These are phyloP conservation scores for Ensete ventricosum DNA, from an alignment of 176 grass and related monocot species.

Conservation along the genomic window DNA sequence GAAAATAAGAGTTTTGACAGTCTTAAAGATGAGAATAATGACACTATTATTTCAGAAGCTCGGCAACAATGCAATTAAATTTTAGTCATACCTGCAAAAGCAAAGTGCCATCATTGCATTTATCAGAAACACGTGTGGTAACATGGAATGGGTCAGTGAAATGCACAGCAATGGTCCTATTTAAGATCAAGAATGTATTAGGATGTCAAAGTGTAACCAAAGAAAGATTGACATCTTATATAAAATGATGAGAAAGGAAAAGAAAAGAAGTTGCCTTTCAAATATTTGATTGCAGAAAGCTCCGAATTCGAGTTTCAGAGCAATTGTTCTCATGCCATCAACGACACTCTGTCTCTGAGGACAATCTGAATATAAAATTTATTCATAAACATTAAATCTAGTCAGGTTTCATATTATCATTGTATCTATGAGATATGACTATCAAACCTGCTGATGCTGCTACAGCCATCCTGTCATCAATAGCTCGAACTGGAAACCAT, in stretches of 20 bases:
- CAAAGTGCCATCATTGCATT: constrained; percentile 78
- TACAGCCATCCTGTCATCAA: constrained; percentile 74
- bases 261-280: constrained; percentile 56
- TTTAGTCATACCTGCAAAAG: constrained; percentile 73
- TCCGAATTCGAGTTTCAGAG: constrained; percentile 99
- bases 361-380: constrained; percentile 40
- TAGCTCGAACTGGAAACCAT: constrained; percentile 94
- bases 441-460: constrained; percentile 70
- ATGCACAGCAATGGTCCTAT: constrained; percentile 94
- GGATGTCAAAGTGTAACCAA: background rate
- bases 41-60: background rate
- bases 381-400: constrained; percentile 21
- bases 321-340: constrained; percentile 99
- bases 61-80: background rate
- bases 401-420: constrained; percentile 15
- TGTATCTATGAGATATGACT: constrained; percentile 12
- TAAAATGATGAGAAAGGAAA: background rate
- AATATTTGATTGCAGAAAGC: constrained; percentile 95
- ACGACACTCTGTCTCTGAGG: constrained; percentile 79
- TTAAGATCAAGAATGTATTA: background rate
- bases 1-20: too few species aligned
- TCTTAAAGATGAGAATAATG: background rate
- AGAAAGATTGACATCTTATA: background rate
- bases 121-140: constrained; percentile 57
- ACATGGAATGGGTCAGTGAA: constrained; percentile 93